Evolutionary conservation across 2,329 filamentous ascomycete species (phyloP), one percentile per base, ranked within the genome.

Genomic region (Epichloe hybrida): DNA sequence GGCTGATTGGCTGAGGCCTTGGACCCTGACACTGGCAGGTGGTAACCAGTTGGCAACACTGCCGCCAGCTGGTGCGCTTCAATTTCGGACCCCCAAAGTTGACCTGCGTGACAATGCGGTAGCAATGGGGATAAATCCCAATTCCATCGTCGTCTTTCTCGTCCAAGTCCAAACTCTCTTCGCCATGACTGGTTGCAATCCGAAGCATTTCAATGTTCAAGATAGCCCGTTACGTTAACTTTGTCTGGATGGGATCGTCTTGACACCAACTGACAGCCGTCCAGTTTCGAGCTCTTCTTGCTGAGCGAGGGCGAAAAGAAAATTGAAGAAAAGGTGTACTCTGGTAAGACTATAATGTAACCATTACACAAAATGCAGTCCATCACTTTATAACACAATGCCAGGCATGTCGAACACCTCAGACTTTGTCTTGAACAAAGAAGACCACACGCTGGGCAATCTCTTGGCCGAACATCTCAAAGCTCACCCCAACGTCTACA

Each of bases 361-460:
- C 27, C 27, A 21, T 23, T 1, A 23, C 12, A 41, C 5, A 44
- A 38, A 23, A 5, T 15, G 13, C 23, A 34, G 27, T 37, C 9
- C 1, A 13, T 13, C 13, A n/a, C 20, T 23, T 12, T 5, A 17
- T 50, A 27, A 52, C 17, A 36, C 6, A 4, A 35, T 20, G 36
- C 35, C 9, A 64, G 89, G 88, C 63, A 89, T 95, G 65, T 88
- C 91, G 21, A 95, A 95, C 66, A 89, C 87, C n/a, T 86, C 88
- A 9, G 86, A 96, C 69, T 98, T 98, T 72, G 82, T 88, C 53
- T 83, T 98, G 70, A 88, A 88, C 70, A 97, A 96, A 68, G 93
- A 98, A 68, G 93, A 98, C 61, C 91, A 96, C 70, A 96, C 91
- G 1, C 79, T 98, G 27, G 93, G 84, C 60, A 96, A 98, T 67